Conservation (phyloP, 2,329 filamentous ascomycete species). For the Pseudogymnoascus sp. region DNA sequence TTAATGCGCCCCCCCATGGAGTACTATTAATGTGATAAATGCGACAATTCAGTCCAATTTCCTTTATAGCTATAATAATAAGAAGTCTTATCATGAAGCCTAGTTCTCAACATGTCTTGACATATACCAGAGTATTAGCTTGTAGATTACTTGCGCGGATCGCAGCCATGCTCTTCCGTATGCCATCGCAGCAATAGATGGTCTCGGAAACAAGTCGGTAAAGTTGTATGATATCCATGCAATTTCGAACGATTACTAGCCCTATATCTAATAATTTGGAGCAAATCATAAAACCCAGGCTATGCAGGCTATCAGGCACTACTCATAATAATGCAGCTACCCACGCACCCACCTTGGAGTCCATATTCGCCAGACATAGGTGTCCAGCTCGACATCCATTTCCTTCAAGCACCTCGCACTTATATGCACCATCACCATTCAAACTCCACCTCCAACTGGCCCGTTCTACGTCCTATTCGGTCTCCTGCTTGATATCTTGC, state of each 20-base stretch:
- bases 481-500: not conserved
- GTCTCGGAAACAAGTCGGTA: not conserved
- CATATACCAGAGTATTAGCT: too few relatives aligned
- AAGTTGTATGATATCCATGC: not conserved
- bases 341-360: not conserved
- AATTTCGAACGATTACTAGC: not conserved
- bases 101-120: too few relatives aligned
- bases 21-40: not conserved
- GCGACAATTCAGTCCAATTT: not conserved
- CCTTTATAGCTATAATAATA: not conserved
- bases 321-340: not conserved
- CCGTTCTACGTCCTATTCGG: not conserved
- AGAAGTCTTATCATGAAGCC: not conserved
- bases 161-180: not conserved
- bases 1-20: not conserved
- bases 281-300: not conserved
- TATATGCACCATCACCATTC: not conserved
- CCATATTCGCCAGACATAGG: not conserved
- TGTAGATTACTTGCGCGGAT: not conserved
- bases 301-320: not conserved
- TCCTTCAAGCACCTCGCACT: not conserved
- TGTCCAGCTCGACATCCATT: not conserved
- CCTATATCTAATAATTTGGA: not conserved
- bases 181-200: not conserved
- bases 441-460: not conserved